Base-by-base conservation (phyloP, 176 grass and related monocot species). In the bread wheat (Triticum aestivum) region DNA sequence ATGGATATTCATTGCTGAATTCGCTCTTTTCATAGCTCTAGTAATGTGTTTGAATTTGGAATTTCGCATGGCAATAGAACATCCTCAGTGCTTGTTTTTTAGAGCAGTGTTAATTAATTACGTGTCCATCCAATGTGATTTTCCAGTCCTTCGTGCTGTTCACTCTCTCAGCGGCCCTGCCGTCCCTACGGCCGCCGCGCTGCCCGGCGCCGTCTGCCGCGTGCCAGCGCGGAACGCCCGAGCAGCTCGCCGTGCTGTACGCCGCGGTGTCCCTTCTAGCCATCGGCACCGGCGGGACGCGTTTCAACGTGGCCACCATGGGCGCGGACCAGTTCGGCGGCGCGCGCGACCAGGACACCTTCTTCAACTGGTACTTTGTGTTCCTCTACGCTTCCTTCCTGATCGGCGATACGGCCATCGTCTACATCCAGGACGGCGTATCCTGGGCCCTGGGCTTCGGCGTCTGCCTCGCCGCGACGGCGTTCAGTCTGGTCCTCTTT, bases 381-480 rank as follows among this genome's bases (percentile, higher is more conserved):
- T 81, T 81, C 79, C 79, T 81, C 63, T 67, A 68, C 5, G 26
- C 41, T 30, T 81, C 79, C 39, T 81, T 81, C 41, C 0, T 81
- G 1, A 5, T 33, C 44, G 79, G 63, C 27, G 79, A 81, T 9
- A 81, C 61, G 39, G 79, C 61, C 3, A 32, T 81, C 63, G 41
- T 81, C 9, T 81, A 68, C 30, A 41, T 91, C 65, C 79, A 94
- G 74, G 89, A 89, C n/a, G 42, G 39, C 15, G 49, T 91, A 8
- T 81, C 63, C 64, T 94, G 89, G 92, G 34, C 45, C 29, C 38
- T 87, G 38, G 89, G 86, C 4, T 89, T 91, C 24, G 63, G 61
- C 5, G 32, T 89, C 18, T 83, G 89, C 68, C 41, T 81, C 11
- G 89, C 29, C 8, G 72, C 84, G 14, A 87, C 54, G 5, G 77